Evolutionary conservation across 495 filamentous ascomycete species (phyloP), one percentile per base, ranked within the genome.

Genomic region (Parmelia sp.): DNA sequence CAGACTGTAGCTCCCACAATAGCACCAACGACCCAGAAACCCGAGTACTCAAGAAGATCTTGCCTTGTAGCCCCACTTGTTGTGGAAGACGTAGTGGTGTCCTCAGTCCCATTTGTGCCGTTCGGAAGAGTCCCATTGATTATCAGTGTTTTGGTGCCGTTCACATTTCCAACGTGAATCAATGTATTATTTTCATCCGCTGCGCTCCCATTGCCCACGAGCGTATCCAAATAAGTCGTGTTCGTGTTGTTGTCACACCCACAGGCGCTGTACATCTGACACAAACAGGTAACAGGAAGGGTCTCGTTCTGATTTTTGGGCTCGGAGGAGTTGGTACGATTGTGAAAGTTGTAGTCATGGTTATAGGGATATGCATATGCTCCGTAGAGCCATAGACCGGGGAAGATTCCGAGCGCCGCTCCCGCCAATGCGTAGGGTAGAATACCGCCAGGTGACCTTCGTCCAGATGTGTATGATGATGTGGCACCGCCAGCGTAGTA

Each of bases 91-190:
- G 51, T 33, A 33, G 27, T 55, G 51, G 0, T 31, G 49, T 29
- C 25, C 23, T 25, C 25, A 3, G 81, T 71, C 7, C 83, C 82
- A 0, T 90, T 91, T 2, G 92, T 96, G 33, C 89, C 91, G 69
- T 94, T 94, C 25, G 88, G 85, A 55, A 97, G 74, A 0, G 90
- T 92, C 15, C 94, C 94, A 67, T 95, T 94, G 74, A 97, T 79
- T 60, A 91, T 78, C 64, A 97, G 83, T 23, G 84, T 92, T 53
- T 74, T 77, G 0, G 85, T 94, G 31, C 88, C 90, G 69, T 96
- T 92, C 33, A 91, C 84, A 11, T 83, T 69, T 0, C 80, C 81
- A 21, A 96, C 82, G 27, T 68, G 80, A 37, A 89, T 80, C 7
- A 88, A 68, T n/a, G 78, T 83, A 44, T 82, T 79, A 74, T 96